Evolutionary conservation across 2,329 filamentous ascomycete genomes (phyloP).

Genomic region (Aspergillus novofumigatus): DNA sequence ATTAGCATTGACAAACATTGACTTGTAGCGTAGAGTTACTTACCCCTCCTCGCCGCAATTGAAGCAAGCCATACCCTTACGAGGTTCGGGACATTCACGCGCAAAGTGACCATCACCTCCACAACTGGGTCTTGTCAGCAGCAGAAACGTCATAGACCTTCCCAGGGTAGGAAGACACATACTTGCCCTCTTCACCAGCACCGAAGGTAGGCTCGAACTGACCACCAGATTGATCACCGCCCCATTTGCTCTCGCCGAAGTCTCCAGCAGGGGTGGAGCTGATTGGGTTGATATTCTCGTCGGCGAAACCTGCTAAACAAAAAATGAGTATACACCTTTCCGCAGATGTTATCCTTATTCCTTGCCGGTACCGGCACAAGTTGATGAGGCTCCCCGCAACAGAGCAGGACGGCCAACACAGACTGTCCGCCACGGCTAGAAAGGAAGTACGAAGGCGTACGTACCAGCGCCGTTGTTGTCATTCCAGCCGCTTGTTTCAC

Average conservation of each 20-base stretch:
- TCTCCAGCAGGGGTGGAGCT: constrained; percentile 1
- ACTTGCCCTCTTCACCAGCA: constrained; percentile 22
- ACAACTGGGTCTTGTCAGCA: constrained; percentile 26
- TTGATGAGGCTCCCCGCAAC: neutral
- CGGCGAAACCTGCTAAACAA: constrained; percentile 1
- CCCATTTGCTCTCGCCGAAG: neutral
- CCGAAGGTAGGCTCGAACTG: constrained; percentile 4
- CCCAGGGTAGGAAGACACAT: constrained; percentile 13
- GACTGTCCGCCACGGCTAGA: neutral
- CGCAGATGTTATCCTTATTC: too few relatives aligned
- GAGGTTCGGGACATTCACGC: constrained; percentile 42
- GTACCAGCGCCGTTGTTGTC: constrained; percentile 1
- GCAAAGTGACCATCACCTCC: constrained; percentile 36
- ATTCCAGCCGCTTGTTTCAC: constrained; percentile 1
- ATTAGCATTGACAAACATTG: neutral
- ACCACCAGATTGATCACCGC: neutral
- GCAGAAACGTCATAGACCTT: neutral
- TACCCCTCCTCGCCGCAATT: constrained; percentile 41
- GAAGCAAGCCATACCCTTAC: constrained; percentile 40
- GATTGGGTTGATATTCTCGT: constrained; percentile 15
- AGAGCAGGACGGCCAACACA: neutral
- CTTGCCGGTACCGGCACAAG: neutral
- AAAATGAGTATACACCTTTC: neutral
- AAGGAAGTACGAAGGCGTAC: neutral
- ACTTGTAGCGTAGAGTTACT: neutral